Conservation (phyloP, 257 asterid genomes). For the Craterostigma plantagineum region DNA sequence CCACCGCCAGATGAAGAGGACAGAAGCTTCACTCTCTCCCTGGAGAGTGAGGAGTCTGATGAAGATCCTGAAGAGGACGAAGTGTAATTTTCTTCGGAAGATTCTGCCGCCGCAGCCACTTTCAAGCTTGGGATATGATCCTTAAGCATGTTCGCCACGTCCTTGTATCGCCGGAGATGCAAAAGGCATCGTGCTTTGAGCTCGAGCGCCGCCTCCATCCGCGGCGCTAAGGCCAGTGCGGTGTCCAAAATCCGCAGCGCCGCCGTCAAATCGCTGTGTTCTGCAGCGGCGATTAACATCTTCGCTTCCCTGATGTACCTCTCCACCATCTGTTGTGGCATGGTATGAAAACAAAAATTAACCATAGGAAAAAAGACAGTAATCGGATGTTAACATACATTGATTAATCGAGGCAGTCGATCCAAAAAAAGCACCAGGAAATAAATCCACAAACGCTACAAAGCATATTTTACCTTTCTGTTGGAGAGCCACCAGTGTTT, state of each 20-base stretch:
- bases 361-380: not conserved
- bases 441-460: not conserved
- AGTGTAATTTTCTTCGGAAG: slow-evolving; percentile 1
- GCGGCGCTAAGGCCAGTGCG: slow-evolving; percentile 59
- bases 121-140: slow-evolving; percentile 75
- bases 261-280: slow-evolving; percentile 35
- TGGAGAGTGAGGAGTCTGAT: slow-evolving; percentile 51
- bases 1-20: slow-evolving; percentile 7
- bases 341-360: slow-evolving; percentile 2
- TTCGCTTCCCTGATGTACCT: slow-evolving; percentile 70
- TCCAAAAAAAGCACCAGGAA: not conserved
- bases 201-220: slow-evolving; percentile 67
- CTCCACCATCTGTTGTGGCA: slow-evolving; percentile 44
- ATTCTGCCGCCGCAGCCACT: slow-evolving; percentile 27
- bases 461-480: slow-evolving; percentile 36
- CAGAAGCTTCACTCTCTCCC: slow-evolving; percentile 54
- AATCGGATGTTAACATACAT: not conserved
- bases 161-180: slow-evolving; percentile 67
- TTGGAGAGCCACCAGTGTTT: slow-evolving; percentile 95
- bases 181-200: slow-evolving; percentile 68
- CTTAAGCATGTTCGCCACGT: slow-evolving; percentile 81
- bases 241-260: slow-evolving; percentile 64
- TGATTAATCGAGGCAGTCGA: too few species aligned
- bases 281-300: slow-evolving; percentile 46
- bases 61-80: slow-evolving; percentile 40